Evolutionary conservation across 345 rosid species (phyloP), one percentile per base, ranked within the genome.

Genomic region (Gossypium herbaceum): DNA sequence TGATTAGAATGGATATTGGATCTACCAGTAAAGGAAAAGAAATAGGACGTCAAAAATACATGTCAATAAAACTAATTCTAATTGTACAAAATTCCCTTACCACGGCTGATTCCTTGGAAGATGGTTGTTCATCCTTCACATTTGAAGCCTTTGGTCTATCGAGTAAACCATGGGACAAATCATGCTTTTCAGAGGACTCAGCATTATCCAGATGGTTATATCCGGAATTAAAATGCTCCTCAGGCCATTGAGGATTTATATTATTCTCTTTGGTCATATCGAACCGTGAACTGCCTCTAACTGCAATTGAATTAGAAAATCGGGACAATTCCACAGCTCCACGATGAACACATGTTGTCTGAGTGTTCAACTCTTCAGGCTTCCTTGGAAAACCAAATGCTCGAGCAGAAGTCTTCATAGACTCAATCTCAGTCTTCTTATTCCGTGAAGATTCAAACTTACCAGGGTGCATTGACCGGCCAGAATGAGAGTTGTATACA

Each of bases 301-400:
- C 85, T 19, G 91, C 97, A 70, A 94, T 89, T 0, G 98, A 94
- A 78, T 85, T 92, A 72, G 98, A 85, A 84, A 89, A 92, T 83
- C 86, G 85, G 68, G 93, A 81, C 63, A 92, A 67, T n/a, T 84
- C 84, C 1, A 84, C 78, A 71, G 88, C 78, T 73, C 87, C 85
- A 0, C 71, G 84, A 58, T 85, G 81, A 43, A 79, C 68, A 72
- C 68, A 82, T 34, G 97, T 85, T 58, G 91, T 82, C 66, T 86
- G 91, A 72, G 83, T 75, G 80, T 76, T 87, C 74, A 84, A 60
- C 64, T 83, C 81, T 60, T 48, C 77, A 58, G 78, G 54, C 22
- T 79, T 83, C 75, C 80, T 81, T 29, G 87, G 70, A 64, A 82
- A 82, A 78, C 61, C 81, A 51, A 79, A 60, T 43, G 74, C 69